Percentiles rank a stretch among this genome's conserved stretches.
phyloP scores from a whole-genome alignment of 2,329 filamentous ascomycete genomes.

The Hymenoscyphus albidus region DNA sequence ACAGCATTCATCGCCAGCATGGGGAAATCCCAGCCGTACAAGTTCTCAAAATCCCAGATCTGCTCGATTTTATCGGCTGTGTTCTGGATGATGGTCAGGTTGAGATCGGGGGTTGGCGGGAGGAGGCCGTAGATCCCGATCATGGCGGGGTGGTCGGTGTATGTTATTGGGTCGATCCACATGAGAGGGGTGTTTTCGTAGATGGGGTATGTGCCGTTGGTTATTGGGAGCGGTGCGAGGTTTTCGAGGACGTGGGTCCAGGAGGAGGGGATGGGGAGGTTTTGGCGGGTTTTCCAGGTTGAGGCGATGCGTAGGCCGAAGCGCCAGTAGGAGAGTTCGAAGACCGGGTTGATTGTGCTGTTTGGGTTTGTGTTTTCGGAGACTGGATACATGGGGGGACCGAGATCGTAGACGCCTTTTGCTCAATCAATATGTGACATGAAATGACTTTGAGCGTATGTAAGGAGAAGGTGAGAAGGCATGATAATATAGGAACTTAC shows the following conservation, averaged over 20 bases:
- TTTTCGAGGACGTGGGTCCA: conserved; percentile 49
- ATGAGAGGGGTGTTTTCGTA: conserved; percentile 49
- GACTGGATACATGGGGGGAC: conserved; percentile 48
- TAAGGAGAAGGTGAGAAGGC: neutral
- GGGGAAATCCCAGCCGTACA: conserved; percentile 46
- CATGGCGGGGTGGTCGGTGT: conserved; percentile 43
- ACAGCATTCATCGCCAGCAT: conserved; percentile 45
- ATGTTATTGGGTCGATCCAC: conserved; percentile 41
- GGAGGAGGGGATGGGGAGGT: conserved; percentile 39
- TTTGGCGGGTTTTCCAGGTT: conserved; percentile 48
- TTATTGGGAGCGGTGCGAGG: conserved; percentile 50
- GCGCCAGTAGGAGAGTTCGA: conserved; percentile 58
- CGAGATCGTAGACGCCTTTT: conserved; percentile 46
- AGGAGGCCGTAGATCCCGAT: conserved; percentile 45
- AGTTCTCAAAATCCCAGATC: conserved; percentile 41
- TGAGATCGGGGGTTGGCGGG: conserved; percentile 38
- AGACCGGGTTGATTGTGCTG: conserved; percentile 53
- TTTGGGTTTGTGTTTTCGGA: conserved; percentile 58
- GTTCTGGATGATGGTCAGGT: conserved; percentile 35
- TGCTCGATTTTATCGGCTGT: conserved; percentile 41
- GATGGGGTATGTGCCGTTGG: conserved; percentile 49
- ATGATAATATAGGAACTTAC: conserved; percentile 15
- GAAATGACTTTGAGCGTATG: neutral
- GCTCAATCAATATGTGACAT: too few relatives aligned
- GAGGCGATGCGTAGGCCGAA: conserved; percentile 54